Evolutionary conservation across 2,329 filamentous ascomycete genomes (phyloP).

Genomic region (Hypoxylon sp.): DNA sequence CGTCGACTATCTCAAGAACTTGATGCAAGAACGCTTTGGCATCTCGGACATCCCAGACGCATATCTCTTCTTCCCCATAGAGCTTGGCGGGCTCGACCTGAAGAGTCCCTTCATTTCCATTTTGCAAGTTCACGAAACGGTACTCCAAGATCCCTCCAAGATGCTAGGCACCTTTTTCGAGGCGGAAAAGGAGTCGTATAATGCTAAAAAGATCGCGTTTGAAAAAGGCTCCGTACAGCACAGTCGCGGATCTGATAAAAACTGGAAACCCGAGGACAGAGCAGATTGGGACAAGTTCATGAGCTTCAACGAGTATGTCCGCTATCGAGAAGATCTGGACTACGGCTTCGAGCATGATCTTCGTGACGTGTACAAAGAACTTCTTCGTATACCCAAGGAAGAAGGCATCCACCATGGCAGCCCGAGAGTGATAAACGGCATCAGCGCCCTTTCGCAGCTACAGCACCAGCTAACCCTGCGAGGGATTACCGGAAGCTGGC

Average conservation of each 20-base stretch:
- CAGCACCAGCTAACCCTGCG: constrained; percentile 22
- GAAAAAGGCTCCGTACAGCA: constrained; percentile 33
- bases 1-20: constrained; percentile 61
- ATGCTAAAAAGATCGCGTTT: constrained; percentile 49
- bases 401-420: constrained; percentile 39
- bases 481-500: constrained; percentile 42
- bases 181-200: constrained; percentile 48
- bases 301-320: constrained; percentile 53
- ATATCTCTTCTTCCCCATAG: constrained; percentile 56
- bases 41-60: constrained; percentile 54
- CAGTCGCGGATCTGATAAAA: constrained; percentile 32
- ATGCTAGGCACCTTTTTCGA: constrained; percentile 45
- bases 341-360: constrained; percentile 40
- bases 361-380: constrained; percentile 45
- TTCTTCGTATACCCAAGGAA: constrained; percentile 48
- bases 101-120: constrained; percentile 55
- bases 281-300: constrained; percentile 53
- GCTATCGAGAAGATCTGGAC: constrained; percentile 46
- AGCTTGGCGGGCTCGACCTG: constrained; percentile 57
- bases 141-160: constrained; percentile 38
- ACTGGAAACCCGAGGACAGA: constrained; percentile 43
- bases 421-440: constrained; percentile 37
- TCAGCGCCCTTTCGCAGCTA: constrained; percentile 31
- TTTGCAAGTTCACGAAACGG: constrained; percentile 49
- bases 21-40: constrained; percentile 61